These are phyloP conservation scores for Termitomyces eurrhizus DNA, from an alignment of 768 basidiomycete genomes.

Conservation along the genomic window DNA sequence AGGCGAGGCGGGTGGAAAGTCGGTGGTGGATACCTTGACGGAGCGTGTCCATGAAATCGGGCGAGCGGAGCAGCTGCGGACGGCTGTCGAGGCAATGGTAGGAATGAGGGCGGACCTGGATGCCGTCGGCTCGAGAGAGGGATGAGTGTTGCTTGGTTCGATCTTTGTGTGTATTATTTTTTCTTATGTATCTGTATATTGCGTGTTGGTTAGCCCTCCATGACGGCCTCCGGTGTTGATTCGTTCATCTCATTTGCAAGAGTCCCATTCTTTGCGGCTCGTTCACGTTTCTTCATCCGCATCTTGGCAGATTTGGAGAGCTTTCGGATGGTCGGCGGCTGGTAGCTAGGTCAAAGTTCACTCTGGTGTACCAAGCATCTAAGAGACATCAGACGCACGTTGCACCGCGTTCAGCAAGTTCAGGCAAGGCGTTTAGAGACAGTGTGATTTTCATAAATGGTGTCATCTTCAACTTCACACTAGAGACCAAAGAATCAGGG, in stretches of 20 bases:
- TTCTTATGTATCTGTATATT: not conserved
- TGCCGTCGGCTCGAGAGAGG: not conserved
- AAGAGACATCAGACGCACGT: slow-evolving; percentile 35
- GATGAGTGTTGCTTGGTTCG: not conserved
- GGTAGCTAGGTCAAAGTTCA: slow-evolving; percentile 39
- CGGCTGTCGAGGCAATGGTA: slow-evolving; percentile 1
- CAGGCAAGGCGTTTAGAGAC: slow-evolving; percentile 39
- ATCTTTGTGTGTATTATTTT: not conserved
- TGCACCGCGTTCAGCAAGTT: slow-evolving; percentile 35
- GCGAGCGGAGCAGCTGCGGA: slow-evolving; percentile 22
- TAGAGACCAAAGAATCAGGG: slow-evolving; percentile 19
- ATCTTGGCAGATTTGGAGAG: slow-evolving; percentile 56
- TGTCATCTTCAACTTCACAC: slow-evolving; percentile 50
- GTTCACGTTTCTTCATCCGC: slow-evolving; percentile 42
- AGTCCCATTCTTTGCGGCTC: slow-evolving; percentile 15
- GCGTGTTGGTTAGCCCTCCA: not conserved
- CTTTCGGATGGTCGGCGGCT: slow-evolving; percentile 47
- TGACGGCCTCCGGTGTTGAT: not conserved
- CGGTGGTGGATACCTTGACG: slow-evolving; percentile 20
- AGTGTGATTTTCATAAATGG: slow-evolving; percentile 74
- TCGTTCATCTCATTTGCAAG: not conserved
- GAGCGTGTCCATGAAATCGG: slow-evolving; percentile 22
- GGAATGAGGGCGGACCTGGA: not conserved
- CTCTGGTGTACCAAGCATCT: not conserved
- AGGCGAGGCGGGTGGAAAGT: slow-evolving; percentile 16